Percentiles rank a stretch among this genome's conserved stretches.
Evolutionary conservation across 1,284 basidiomycete genomes (phyloP).

Genomic region (Trichosporon faecale): DNA sequence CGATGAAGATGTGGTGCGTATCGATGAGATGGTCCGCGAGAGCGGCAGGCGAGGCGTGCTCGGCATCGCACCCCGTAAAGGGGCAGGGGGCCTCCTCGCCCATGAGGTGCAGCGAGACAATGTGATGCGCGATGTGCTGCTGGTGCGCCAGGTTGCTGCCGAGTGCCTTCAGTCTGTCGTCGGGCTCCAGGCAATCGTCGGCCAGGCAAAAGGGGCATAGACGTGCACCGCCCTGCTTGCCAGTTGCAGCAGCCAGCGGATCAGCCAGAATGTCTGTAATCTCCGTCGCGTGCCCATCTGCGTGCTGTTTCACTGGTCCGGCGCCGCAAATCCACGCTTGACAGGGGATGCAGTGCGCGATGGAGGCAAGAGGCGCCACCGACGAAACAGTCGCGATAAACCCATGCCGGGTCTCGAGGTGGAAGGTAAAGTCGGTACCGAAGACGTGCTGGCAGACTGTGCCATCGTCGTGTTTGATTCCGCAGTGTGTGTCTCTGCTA

Average conservation of each 20-base stretch:
- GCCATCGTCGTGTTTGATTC: neutral
- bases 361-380: neutral
- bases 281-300: neutral
- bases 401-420: neutral
- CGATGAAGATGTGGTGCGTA: neutral
- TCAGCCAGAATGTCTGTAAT: neutral
- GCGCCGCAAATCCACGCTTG: neutral
- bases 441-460: neutral
- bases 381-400: neutral
- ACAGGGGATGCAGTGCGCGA: neutral
- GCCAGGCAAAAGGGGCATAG: neutral
- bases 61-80: neutral
- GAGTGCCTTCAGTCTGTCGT: neutral
- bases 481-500: neutral
- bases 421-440: neutral
- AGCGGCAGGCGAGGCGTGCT: neutral
- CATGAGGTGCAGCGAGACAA: neutral
- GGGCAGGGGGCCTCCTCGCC: neutral
- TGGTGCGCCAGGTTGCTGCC: neutral
- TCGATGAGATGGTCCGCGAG: neutral
- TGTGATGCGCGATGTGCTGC: neutral
- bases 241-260: neutral
- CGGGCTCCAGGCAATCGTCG: neutral
- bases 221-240: neutral
- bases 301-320: neutral